phyloP scores from a whole-genome alignment of 2,329 filamentous ascomycete species.

The Colletotrichum orchidophilum region DNA sequence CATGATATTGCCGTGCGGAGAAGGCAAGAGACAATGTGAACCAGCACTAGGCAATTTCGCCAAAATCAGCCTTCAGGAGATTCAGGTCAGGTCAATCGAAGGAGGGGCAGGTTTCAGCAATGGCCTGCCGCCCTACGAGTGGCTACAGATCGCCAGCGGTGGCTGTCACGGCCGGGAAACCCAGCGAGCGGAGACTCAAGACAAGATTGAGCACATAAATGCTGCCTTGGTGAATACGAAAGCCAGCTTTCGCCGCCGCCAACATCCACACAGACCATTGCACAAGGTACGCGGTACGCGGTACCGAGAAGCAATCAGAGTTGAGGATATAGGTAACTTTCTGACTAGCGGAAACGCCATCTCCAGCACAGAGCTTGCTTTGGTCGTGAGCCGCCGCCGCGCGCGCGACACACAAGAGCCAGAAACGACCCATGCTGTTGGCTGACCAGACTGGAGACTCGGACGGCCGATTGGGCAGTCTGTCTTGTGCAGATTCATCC shows the following conservation, averaged over 20 bases:
- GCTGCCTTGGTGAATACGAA: constrained; percentile 15
- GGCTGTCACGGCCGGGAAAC: constrained; percentile 10
- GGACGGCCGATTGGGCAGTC: constrained; percentile 24
- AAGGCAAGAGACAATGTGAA: constrained; percentile 5
- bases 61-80: constrained; percentile 25
- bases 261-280: neutral
- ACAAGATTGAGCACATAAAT: constrained; percentile 6
- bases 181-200: constrained; percentile 14
- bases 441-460: neutral
- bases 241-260: neutral
- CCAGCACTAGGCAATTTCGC: constrained; percentile 15
- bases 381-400: constrained; percentile 3
- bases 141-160: constrained; percentile 26
- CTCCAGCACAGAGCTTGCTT: neutral
- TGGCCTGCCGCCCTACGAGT: constrained; percentile 25
- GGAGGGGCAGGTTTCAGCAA: constrained; percentile 24
- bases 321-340: constrained; percentile 1
- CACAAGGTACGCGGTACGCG: constrained; percentile 6
- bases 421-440: neutral
- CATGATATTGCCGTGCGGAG: constrained; percentile 11
- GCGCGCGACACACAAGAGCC: neutral
- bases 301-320: constrained; percentile 17
- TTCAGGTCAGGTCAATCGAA: constrained; percentile 9
- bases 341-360: neutral
- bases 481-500: constrained; percentile 31